Evolutionary conservation across 2,329 filamentous ascomycete genomes (phyloP).

Genomic region (Cadophora gregata): DNA sequence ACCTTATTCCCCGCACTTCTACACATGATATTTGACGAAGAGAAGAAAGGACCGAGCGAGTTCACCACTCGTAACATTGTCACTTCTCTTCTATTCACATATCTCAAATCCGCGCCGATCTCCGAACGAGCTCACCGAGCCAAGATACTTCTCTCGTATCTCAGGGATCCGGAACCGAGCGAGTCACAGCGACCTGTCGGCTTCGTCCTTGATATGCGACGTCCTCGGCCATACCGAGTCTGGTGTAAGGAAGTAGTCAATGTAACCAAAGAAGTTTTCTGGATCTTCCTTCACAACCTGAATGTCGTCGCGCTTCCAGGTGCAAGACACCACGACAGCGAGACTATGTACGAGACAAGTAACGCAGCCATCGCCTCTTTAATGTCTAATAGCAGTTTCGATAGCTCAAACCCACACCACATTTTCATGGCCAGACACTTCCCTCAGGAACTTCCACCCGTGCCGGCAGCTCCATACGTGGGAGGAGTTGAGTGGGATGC

Average conservation of each 20-base stretch:
- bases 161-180: slow-evolving; percentile 78
- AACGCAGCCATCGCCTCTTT: slow-evolving; percentile 40
- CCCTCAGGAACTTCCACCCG: slow-evolving; percentile 83
- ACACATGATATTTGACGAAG: slow-evolving; percentile 93
- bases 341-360: slow-evolving; percentile 34
- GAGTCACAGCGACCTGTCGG: slow-evolving; percentile 78
- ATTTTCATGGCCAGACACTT: slow-evolving; percentile 76
- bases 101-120: slow-evolving; percentile 72
- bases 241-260: slow-evolving; percentile 94
- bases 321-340: slow-evolving; percentile 37
- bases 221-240: slow-evolving; percentile 84
- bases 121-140: slow-evolving; percentile 72
- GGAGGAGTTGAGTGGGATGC: slow-evolving; percentile 99
- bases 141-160: slow-evolving; percentile 74
- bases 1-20: slow-evolving; percentile 86
- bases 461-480: slow-evolving; percentile 93
- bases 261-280: slow-evolving; percentile 98
- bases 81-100: slow-evolving; percentile 86
- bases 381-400: slow-evolving; percentile 44
- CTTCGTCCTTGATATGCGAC: slow-evolving; percentile 90
- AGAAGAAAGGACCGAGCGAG: slow-evolving; percentile 96
- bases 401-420: slow-evolving; percentile 49
- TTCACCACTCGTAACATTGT: slow-evolving; percentile 93
- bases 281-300: slow-evolving; percentile 96
- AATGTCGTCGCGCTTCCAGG: slow-evolving; percentile 78